Evolutionary conservation across 2,329 filamentous ascomycete genomes (phyloP), one percentile per base, ranked within the genome.

Genomic region (Aureobasidium namibiae): DNA sequence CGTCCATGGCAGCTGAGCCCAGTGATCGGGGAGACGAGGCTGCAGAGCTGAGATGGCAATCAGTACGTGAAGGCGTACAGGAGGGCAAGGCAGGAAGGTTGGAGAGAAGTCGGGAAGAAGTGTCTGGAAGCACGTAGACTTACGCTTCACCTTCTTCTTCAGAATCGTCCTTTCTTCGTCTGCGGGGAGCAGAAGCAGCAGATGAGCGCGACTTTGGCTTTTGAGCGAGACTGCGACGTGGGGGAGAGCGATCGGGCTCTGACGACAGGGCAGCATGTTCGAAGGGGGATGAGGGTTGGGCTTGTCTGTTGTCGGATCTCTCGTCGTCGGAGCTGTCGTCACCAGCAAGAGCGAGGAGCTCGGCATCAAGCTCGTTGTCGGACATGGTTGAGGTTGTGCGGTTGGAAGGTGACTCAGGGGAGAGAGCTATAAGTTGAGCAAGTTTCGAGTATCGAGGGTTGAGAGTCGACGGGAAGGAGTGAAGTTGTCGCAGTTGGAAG

Each of bases 311-410:
- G 34, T 70, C 67, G 9, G 54, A 21, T 48, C 41, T 46, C 59
- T 74, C 71, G 65, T 82, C 80, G 63, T 80, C 78, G 53, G 77
- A 79, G 61, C 76, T 75, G 60, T 74, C 72, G 67, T 79, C 87
- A 68, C 90, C 94, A 58, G 92, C 94, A 65, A 97, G 85, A 69
- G 90, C 92, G 64, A 97, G 87, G 65, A 97, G 86, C 77, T 96
- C 92, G 67, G 92, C 91, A 71, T 97, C 92, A 65, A 96, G 82
- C 60, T 77, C 75, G 64, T 71, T 67, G 70, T 92, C 89, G 60
- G 89, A 88, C 91, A 96, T 95, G 68, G 64, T 80, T 41, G 36
- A 18, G 41, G 52, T 2, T 49, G 31, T 48, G 41, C n/a, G 38
- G 16, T 31, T 31, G 16, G 44, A 31, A 7, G n/a, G 36, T 33